These are phyloP conservation scores for Osmanthus fragrans DNA, from an alignment of 257 asterid species.

Conservation along the genomic window DNA sequence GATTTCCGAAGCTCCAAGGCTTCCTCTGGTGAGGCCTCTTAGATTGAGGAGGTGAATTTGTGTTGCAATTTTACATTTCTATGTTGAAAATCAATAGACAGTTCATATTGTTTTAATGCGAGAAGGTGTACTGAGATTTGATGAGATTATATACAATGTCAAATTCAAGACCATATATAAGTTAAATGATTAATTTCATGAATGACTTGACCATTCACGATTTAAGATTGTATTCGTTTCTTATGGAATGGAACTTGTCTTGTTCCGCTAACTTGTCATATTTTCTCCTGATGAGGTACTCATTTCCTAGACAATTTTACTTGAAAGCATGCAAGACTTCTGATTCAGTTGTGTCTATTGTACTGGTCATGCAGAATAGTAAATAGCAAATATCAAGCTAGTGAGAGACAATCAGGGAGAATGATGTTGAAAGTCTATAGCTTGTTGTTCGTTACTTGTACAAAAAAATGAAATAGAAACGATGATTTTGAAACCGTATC, in stretches of 20 bases:
- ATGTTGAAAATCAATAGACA: constrained; percentile 14
- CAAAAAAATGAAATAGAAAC: neutral
- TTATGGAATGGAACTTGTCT: neutral
- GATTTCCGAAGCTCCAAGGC: constrained; percentile 79
- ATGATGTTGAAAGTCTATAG: neutral
- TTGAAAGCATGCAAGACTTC: neutral
- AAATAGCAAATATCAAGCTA: neutral
- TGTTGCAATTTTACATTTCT: constrained; percentile 4
- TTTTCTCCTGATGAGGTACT: neutral
- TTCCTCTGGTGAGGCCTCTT: constrained; percentile 44
- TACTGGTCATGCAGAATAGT: neutral
- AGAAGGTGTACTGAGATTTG: neutral
- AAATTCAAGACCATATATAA: neutral
- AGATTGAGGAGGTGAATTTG: constrained; percentile 16
- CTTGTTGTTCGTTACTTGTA: neutral
- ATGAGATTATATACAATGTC: constrained; percentile 16
- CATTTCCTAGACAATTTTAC: neutral
- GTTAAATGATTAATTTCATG: constrained; percentile 1
- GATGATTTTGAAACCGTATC: neutral
- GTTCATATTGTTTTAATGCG: constrained; percentile 6
- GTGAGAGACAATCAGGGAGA: neutral
- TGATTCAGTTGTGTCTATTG: neutral
- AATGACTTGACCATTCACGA: neutral
- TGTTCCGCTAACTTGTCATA: neutral
- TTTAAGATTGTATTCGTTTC: neutral